phyloP scores from a whole-genome alignment of 345 rosid genomes.

The Syzygium oleosum region DNA sequence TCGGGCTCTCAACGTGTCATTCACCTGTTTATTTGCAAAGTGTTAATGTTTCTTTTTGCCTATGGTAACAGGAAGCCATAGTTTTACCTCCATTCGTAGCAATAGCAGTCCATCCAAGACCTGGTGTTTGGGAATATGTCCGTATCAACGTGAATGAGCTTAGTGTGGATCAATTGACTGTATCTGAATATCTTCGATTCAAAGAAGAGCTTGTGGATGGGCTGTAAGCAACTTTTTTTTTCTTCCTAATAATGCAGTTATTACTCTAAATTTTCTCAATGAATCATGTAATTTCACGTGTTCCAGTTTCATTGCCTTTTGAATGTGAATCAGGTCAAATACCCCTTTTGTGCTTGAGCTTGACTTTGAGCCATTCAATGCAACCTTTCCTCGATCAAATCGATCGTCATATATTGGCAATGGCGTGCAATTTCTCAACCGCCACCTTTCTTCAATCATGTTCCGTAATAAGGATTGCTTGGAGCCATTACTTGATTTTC shows the following conservation, averaged over 20 bases:
- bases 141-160: conserved; percentile 81
- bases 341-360: conserved; percentile 59
- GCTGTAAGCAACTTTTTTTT: conserved; percentile 28
- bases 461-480: conserved; percentile 79
- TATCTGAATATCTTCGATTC: conserved; percentile 78
- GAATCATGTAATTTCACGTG: neutral
- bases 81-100: conserved; percentile 91
- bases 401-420: conserved; percentile 93
- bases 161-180: conserved; percentile 69
- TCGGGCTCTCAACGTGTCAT: neutral
- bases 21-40: neutral
- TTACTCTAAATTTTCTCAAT: neutral
- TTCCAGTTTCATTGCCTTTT: neutral
- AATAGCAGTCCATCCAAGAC: conserved; percentile 85
- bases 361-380: conserved; percentile 95
- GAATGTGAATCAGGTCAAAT: neutral
- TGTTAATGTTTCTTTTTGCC: neutral
- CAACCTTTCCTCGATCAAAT: conserved; percentile 70
- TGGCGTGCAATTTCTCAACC: conserved; percentile 93
- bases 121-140: conserved; percentile 96
- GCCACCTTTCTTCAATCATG: conserved; percentile 92
- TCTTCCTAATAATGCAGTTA: neutral
- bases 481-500: conserved; percentile 84
- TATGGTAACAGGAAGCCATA: conserved; percentile 66
- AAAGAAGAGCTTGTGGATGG: conserved; percentile 91